These are phyloP conservation scores for Ascodesmis nigricans DNA, from an alignment of 495 filamentous ascomycete species.

Conservation along the genomic window DNA sequence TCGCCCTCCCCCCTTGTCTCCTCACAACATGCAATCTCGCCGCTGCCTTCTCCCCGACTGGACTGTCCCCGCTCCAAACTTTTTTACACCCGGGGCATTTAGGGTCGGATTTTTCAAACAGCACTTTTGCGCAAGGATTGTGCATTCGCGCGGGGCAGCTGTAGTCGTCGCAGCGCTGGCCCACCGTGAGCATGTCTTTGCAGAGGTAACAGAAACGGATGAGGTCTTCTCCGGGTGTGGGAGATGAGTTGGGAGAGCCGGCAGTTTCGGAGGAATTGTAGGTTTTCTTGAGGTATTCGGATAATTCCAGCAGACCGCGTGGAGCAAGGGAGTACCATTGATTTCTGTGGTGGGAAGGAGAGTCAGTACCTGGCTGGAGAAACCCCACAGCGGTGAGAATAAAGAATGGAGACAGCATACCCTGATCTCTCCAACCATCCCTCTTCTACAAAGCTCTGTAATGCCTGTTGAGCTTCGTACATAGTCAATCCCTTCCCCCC, in stretches of 20 bases:
- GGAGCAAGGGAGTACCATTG: slow-evolving; percentile 55
- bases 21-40: slow-evolving; percentile 15
- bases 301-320: slow-evolving; percentile 64
- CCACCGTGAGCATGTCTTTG: slow-evolving; percentile 72
- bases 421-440: slow-evolving; percentile 53
- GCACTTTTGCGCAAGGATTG: slow-evolving; percentile 48
- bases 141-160: slow-evolving; percentile 53
- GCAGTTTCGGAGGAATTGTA: slow-evolving; percentile 44
- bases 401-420: neutral
- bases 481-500: slow-evolving; percentile 40
- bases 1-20: slow-evolving; percentile 12
- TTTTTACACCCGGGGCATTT: slow-evolving; percentile 53
- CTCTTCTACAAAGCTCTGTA: slow-evolving; percentile 48
- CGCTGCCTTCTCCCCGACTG: slow-evolving; percentile 62
- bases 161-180: slow-evolving; percentile 52
- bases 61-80: slow-evolving; percentile 50
- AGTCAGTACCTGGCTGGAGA: neutral
- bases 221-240: slow-evolving; percentile 23
- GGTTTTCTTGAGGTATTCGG: slow-evolving; percentile 54
- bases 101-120: slow-evolving; percentile 42
- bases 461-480: slow-evolving; percentile 48
- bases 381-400: neutral
- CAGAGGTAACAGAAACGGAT: slow-evolving; percentile 82
- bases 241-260: no score
- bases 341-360: slow-evolving; percentile 26